A percentile compares a stretch with the other conserved stretches of the same genome.
These are phyloP conservation scores for Microcos paniculata DNA, from an alignment of 345 rosid genomes.

Conservation along the genomic window DNA sequence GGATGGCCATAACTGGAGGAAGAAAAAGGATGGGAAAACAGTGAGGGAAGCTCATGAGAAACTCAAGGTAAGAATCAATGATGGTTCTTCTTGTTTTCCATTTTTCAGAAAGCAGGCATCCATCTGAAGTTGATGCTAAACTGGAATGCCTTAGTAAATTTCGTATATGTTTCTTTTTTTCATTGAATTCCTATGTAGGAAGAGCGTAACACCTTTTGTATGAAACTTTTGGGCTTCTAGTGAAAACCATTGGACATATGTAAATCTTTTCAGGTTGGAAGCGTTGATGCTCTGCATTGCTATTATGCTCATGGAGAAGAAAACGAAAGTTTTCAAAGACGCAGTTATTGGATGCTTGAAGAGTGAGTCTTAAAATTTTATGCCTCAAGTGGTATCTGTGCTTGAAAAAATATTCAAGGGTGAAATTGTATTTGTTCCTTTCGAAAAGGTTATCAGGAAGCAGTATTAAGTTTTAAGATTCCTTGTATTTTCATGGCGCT, in stretches of 20 bases:
- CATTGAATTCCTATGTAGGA: background rate
- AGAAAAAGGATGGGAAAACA: slow-evolving; percentile 90
- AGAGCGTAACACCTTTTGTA: background rate
- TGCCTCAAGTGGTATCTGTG: background rate
- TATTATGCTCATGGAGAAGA: slow-evolving; percentile 98
- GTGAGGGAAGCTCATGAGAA: slow-evolving; percentile 95
- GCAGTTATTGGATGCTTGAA: slow-evolving; percentile 98
- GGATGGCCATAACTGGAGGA: slow-evolving; percentile 97
- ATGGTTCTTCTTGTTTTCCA: slow-evolving; percentile 5
- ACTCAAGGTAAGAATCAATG: slow-evolving; percentile 61
- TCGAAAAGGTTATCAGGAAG: background rate
- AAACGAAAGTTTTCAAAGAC: slow-evolving; percentile 83
- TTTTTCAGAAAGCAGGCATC: background rate
- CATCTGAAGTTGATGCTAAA: background rate
- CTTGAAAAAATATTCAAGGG: background rate
- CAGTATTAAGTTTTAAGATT: background rate
- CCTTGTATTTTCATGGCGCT: background rate
- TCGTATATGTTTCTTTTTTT: background rate
- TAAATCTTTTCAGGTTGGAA: slow-evolving; percentile 64
- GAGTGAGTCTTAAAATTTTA: slow-evolving; percentile 58
- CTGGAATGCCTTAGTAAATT: background rate
- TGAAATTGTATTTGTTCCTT: background rate
- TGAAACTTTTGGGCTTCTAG: slow-evolving; percentile 2
- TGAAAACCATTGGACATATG: background rate
- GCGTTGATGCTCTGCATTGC: slow-evolving; percentile 89